A percentile compares a stretch with the other conserved stretches of the same genome.
These are phyloP conservation scores for Haplographium delicatum DNA, from an alignment of 495 filamentous ascomycete species.

Conservation along the genomic window DNA sequence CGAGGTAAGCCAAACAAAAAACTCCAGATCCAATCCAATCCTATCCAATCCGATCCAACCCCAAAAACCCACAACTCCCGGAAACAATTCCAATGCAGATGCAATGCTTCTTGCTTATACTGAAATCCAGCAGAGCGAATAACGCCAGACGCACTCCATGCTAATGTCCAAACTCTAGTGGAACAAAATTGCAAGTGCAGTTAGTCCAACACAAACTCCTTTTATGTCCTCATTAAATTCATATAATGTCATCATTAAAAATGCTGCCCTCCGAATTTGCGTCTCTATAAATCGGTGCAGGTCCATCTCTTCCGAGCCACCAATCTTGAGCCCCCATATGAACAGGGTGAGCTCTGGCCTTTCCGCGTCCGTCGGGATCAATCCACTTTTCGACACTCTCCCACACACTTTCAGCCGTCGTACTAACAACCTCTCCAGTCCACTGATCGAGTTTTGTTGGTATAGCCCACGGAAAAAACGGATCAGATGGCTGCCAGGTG, in stretches of 20 bases:
- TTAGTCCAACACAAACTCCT: background rate
- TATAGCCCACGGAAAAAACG: constrained; percentile 47
- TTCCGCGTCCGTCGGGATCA: background rate
- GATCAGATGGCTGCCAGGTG: constrained; percentile 46
- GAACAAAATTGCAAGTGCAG: too few relatives aligned
- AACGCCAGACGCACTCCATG: too few relatives aligned
- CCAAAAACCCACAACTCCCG: too few relatives aligned
- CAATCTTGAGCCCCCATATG: constrained; percentile 6
- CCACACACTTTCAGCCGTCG: background rate
- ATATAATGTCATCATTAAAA: constrained; percentile 17
- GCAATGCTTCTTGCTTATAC: too few relatives aligned
- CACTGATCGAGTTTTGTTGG: constrained; percentile 53
- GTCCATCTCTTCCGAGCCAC: constrained; percentile 14
- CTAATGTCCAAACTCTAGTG: too few relatives aligned
- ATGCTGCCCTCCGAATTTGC: background rate
- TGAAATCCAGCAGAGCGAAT: too few relatives aligned
- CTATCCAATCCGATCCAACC: too few relatives aligned
- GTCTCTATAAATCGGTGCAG: background rate
- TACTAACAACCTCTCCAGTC: constrained; percentile 24
- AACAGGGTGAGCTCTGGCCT: too few relatives aligned
- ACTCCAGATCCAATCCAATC: too few relatives aligned
- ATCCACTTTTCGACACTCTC: background rate
- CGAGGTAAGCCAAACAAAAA: too few relatives aligned
- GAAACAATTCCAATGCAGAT: too few relatives aligned
- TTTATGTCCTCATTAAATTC: constrained; percentile 5